A percentile compares a stretch with the other conserved stretches of the same genome.
Evolutionary conservation across 2,329 filamentous ascomycete species (phyloP).

Genomic region (Pyrenochaeta sp.): DNA sequence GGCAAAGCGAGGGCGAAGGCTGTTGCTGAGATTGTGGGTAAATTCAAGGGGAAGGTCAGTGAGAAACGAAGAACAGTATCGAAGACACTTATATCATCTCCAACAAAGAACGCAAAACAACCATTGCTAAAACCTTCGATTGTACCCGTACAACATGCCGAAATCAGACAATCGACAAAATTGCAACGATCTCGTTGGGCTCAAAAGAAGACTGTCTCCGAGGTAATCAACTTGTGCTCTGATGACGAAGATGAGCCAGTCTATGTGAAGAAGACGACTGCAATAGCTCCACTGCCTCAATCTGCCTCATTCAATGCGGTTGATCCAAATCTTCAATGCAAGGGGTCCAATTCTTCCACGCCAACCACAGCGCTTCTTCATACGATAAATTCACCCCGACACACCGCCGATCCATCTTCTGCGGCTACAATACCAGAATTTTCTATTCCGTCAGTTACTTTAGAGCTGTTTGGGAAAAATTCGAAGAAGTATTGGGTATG

Average conservation of each 20-base stretch:
- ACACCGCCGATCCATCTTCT: not conserved
- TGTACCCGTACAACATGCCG: not conserved
- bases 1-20: not conserved
- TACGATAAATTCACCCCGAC: not conserved
- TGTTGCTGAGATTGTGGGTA: not conserved
- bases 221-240: slow-evolving; percentile 16
- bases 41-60: too few relatives aligned
- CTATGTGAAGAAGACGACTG: not conserved
- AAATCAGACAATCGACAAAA: not conserved
- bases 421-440: not conserved
- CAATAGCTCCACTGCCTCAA: not conserved
- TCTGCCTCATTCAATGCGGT: not conserved
- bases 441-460: slow-evolving; percentile 1
- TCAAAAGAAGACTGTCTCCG: not conserved
- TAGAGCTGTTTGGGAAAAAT: not conserved
- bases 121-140: not conserved
- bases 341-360: not conserved
- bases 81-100: not conserved
- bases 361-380: not conserved
- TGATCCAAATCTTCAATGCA: not conserved
- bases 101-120: not conserved
- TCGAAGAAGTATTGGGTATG: not conserved
- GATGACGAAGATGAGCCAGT: slow-evolving; percentile 9
- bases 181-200: not conserved
- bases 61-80: too few relatives aligned